These are phyloP conservation scores for Colletotrichum paranaense DNA, from an alignment of 2,329 filamentous ascomycete genomes.

Conservation along the genomic window DNA sequence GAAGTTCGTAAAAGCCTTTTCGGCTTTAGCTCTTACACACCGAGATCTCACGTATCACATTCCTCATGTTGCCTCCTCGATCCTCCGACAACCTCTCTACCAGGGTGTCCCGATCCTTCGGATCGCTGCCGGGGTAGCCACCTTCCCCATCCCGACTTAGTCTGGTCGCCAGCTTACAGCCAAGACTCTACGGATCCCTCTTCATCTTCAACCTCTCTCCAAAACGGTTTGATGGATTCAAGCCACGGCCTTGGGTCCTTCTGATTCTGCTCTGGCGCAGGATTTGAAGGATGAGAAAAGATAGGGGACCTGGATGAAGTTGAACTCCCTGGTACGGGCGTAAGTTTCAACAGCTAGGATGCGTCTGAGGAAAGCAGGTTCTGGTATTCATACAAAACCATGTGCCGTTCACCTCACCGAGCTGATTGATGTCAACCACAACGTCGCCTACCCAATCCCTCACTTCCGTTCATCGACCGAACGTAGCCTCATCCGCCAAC, in stretches of 20 bases:
- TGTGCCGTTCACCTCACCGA: too few species aligned
- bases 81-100: neutral
- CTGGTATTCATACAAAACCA: too few species aligned
- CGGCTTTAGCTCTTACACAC: neutral
- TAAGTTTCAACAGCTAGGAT: too few species aligned
- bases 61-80: neutral
- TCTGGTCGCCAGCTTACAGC: neutral
- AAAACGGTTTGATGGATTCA: neutral
- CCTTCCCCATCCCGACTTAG: constrained; percentile 14
- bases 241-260: neutral
- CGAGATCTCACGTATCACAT: neutral
- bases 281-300: neutral
- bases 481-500: too few species aligned
- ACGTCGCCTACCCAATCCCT: too few species aligned
- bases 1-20: neutral
- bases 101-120: neutral
- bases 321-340: too few species aligned
- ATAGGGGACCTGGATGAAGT: too few species aligned
- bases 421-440: too few species aligned
- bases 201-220: too few species aligned
- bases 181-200: neutral
- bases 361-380: neutral
- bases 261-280: neutral
- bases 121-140: neutral
- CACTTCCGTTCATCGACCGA: too few species aligned